These are phyloP conservation scores for Acanthamoeba healyi DNA, from an alignment of 208 protist genomes.

Conservation along the genomic window DNA sequence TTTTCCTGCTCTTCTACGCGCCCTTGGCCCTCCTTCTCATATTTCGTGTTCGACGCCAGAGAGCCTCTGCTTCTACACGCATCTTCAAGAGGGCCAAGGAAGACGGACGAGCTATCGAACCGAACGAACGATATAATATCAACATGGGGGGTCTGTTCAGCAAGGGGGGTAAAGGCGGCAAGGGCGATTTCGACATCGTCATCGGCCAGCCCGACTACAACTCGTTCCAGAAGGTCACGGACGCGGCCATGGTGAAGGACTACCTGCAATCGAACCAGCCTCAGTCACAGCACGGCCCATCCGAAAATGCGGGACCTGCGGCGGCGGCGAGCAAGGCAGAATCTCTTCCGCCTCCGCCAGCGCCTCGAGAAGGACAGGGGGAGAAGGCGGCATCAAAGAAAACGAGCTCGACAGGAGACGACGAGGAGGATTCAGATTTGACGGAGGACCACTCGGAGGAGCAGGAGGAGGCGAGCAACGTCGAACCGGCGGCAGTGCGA, in stretches of 20 bases:
- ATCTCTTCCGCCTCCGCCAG: neutral
- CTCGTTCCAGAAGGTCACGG: constrained; percentile 29
- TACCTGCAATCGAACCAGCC: neutral
- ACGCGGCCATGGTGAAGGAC: neutral
- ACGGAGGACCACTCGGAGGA: neutral
- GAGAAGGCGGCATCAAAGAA: constrained; percentile 41
- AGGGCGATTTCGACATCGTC: constrained; percentile 54
- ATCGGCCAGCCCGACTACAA: constrained; percentile 35
- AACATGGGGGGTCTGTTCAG: neutral
- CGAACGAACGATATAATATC: neutral
- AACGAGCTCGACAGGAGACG: neutral
- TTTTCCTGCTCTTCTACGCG: too few relatives aligned
- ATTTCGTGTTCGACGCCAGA: too few relatives aligned
- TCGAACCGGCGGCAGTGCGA: neutral
- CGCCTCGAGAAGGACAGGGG: neutral
- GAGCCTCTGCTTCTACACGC: too few relatives aligned
- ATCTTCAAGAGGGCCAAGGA: too few relatives aligned
- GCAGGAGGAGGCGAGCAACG: neutral
- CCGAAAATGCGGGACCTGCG: neutral
- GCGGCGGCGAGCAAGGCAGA: neutral
- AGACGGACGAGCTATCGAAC: neutral
- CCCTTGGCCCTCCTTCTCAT: too few relatives aligned
- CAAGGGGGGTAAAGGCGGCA: constrained; percentile 20
- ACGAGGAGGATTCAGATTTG: neutral
- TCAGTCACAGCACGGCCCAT: neutral